These are phyloP conservation scores for Fragaria iinumae DNA, from an alignment of 306 rosid species.

Conservation along the genomic window DNA sequence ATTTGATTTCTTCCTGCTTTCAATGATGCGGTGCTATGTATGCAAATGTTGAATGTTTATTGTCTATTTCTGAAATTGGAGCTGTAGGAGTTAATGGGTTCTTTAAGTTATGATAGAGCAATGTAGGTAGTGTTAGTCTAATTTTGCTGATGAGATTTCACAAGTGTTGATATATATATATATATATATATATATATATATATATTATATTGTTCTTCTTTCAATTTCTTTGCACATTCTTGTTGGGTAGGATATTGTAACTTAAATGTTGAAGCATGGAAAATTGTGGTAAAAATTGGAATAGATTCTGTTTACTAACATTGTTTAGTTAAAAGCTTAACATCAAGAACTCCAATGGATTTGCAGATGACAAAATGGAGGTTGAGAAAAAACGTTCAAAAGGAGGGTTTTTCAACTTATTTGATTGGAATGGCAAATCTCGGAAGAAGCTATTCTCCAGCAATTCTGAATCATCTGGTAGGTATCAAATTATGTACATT, in stretches of 20 bases:
- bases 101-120: slow-evolving; percentile 14
- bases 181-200: too few relatives aligned
- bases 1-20: not conserved
- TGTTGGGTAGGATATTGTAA: not conserved
- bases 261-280: not conserved
- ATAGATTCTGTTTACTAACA: slow-evolving; percentile 5
- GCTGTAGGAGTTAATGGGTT: not conserved
- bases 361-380: slow-evolving; percentile 45
- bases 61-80: not conserved
- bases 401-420: slow-evolving; percentile 83
- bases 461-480: slow-evolving; percentile 53
- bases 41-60: not conserved
- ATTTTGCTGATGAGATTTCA: not conserved
- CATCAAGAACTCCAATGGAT: slow-evolving; percentile 18
- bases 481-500: not conserved
- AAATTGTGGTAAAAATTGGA: slow-evolving; percentile 7
- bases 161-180: not conserved
- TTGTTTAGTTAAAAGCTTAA: not conserved
- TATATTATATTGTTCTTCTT: slow-evolving; percentile 1
- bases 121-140: slow-evolving; percentile 5
- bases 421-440: slow-evolving; percentile 96
- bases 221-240: slow-evolving; percentile 4
- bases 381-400: slow-evolving; percentile 78
- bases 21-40: not conserved
- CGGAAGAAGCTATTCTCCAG: slow-evolving; percentile 60